Percentiles rank a stretch among this genome's conserved stretches.
Conservation (phyloP, 768 basidiomycete genomes). For the Clitopilus passeckerianus region DNA sequence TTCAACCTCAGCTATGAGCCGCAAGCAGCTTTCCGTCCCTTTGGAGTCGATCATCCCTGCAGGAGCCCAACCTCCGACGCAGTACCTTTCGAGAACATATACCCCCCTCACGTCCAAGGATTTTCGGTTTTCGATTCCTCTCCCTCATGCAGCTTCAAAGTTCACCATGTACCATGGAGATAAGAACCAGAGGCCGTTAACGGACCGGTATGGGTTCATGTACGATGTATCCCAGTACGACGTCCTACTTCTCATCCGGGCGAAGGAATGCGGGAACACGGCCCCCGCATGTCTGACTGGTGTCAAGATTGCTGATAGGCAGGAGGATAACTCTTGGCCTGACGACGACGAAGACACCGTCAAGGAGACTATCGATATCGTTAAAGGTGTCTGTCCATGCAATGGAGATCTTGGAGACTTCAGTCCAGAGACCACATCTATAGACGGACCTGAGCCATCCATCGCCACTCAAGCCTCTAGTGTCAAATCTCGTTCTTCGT, state of each 20-base stretch:
- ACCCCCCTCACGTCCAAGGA: conserved; percentile 68
- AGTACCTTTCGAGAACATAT: conserved; percentile 74
- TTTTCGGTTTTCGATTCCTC: conserved; percentile 68
- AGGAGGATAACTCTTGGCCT: conserved; percentile 75
- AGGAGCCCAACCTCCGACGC: conserved; percentile 75
- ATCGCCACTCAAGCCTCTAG: conserved; percentile 21
- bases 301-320: conserved; percentile 80
- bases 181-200: conserved; percentile 54
- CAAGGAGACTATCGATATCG: conserved; percentile 36
- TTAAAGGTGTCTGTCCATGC: conserved; percentile 41
- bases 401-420: conserved; percentile 25
- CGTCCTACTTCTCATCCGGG: conserved; percentile 67
- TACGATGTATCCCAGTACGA: conserved; percentile 85
- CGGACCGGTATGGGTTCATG: conserved; percentile 89
- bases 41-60: conserved; percentile 82
- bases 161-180: conserved; percentile 47
- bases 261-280: conserved; percentile 64
- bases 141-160: conserved; percentile 50
- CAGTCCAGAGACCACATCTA: not conserved
- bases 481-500: conserved; percentile 45
- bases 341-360: conserved; percentile 38
- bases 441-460: not conserved
- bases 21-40: conserved; percentile 49
- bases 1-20: conserved; percentile 7
- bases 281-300: conserved; percentile 86